Conservation (phyloP, 768 basidiomycete genomes). For the Suillus subalutaceus region DNA sequence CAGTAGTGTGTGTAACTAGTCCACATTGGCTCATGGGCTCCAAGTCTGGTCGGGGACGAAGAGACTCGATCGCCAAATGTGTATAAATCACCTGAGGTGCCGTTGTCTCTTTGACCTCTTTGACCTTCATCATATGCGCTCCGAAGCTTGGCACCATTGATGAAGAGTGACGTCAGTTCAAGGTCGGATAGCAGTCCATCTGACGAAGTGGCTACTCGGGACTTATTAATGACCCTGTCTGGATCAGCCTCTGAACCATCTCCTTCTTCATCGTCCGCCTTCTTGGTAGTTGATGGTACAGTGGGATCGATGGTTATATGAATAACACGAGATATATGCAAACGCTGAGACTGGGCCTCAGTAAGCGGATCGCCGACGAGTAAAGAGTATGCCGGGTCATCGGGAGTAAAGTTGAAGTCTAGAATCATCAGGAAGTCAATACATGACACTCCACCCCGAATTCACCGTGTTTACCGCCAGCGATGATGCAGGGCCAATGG, state of each 20-base stretch:
- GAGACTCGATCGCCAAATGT: conserved; percentile 57
- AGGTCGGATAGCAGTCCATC: conserved; percentile 72
- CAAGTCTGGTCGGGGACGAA: conserved; percentile 45
- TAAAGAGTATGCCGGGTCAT: conserved; percentile 81
- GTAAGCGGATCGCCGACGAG: conserved; percentile 65
- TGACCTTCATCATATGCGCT: conserved; percentile 74
- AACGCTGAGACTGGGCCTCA: conserved; percentile 49
- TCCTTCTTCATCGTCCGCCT: conserved; percentile 39
- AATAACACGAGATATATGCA: conserved; percentile 70
- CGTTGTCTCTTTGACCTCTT: conserved; percentile 19
- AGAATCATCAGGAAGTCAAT: conserved; percentile 6
- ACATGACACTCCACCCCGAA: neutral
- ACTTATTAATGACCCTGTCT: conserved; percentile 72
- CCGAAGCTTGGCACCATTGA: conserved; percentile 39
- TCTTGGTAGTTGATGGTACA: conserved; percentile 35
- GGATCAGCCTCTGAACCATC: conserved; percentile 53
- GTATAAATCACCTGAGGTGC: conserved; percentile 21
- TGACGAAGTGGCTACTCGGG: conserved; percentile 54
- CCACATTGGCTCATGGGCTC: conserved; percentile 77
- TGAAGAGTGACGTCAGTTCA: conserved; percentile 53
- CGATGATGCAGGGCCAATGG: conserved; percentile 79
- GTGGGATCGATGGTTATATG: conserved; percentile 70
- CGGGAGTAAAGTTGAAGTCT: conserved; percentile 93
- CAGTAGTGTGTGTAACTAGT: conserved; percentile 91
- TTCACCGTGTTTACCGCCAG: conserved; percentile 62